Conservation (phyloP, 2,329 filamentous ascomycete species). For the Exophiala sideris region DNA sequence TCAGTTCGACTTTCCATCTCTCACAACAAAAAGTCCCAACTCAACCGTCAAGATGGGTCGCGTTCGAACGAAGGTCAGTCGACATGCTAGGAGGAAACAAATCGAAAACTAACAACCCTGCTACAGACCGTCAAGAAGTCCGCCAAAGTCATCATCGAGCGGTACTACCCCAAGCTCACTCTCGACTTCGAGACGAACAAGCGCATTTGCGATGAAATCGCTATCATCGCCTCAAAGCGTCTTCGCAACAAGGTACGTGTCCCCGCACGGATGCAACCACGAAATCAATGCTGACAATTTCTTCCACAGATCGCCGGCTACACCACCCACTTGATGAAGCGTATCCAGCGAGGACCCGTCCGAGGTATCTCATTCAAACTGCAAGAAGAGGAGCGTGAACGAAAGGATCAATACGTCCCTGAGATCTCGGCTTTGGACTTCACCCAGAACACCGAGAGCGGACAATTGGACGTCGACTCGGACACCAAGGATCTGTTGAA, state of each 20-base stretch:
- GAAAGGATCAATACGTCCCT: conserved; percentile 99
- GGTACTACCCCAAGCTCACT: conserved; percentile 94
- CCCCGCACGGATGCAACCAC: background rate
- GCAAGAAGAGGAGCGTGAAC: conserved; percentile 99
- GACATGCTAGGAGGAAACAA: background rate
- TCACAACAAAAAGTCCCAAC: conserved; percentile 7
- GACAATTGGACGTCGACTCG: conserved; percentile 88
- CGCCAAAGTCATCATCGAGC: conserved; percentile 99
- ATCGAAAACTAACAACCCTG: background rate
- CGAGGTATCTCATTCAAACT: conserved; percentile 99
- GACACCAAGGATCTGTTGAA: conserved; percentile 99
- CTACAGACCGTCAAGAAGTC: conserved; percentile 69
- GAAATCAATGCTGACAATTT: background rate
- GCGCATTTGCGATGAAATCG: conserved; percentile 99
- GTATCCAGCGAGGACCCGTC: conserved; percentile 98
- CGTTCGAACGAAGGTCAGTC: conserved; percentile 45
- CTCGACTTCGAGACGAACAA: conserved; percentile 99
- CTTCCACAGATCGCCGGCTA: conserved; percentile 81
- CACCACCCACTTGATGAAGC: conserved; percentile 99
- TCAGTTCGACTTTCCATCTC: conserved; percentile 1
- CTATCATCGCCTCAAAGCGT: conserved; percentile 98
- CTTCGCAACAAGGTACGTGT: conserved; percentile 90
- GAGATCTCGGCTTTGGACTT: conserved; percentile 99
- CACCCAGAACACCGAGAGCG: conserved; percentile 87
- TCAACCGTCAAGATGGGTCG: conserved; percentile 47